Percentiles rank a stretch among this genome's conserved stretches.
phyloP scores from a whole-genome alignment of 2,329 filamentous ascomycete species.

The Cercospora sp. region DNA sequence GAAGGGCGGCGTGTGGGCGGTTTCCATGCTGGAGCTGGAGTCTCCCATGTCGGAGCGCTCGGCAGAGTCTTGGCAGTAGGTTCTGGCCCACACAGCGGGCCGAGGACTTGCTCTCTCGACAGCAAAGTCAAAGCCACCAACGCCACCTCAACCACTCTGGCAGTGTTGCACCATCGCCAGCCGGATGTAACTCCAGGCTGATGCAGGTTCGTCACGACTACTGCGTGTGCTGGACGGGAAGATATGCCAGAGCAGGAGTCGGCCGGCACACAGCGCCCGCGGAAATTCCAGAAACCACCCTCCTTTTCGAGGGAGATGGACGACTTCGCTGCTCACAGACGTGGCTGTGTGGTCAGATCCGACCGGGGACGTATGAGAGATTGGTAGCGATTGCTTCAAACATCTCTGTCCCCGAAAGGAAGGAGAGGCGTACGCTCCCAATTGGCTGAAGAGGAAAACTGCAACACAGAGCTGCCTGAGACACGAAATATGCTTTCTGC shows the following conservation, averaged over 20 bases:
- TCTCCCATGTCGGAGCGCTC: not conserved
- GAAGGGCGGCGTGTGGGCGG: too few relatives aligned
- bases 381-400: too few relatives aligned
- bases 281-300: not conserved
- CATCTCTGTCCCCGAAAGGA: too few relatives aligned
- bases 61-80: not conserved
- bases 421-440: not conserved
- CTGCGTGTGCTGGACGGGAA: not conserved
- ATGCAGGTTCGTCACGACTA: not conserved
- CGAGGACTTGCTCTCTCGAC: not conserved
- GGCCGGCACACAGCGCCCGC: not conserved
- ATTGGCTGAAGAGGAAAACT: not conserved
- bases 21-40: not conserved
- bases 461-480: not conserved
- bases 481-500: not conserved
- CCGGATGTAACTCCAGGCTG: not conserved
- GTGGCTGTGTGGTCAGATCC: too few relatives aligned
- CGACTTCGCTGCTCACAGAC: too few relatives aligned
- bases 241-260: not conserved
- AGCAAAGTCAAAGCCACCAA: not conserved
- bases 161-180: not conserved
- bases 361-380: too few relatives aligned
- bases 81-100: not conserved
- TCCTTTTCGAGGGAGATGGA: too few relatives aligned
- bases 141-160: not conserved